Evolutionary conservation across 495 filamentous ascomycete species (phyloP), one percentile per base, ranked within the genome.

Genomic region (Aspergillus hancockii): DNA sequence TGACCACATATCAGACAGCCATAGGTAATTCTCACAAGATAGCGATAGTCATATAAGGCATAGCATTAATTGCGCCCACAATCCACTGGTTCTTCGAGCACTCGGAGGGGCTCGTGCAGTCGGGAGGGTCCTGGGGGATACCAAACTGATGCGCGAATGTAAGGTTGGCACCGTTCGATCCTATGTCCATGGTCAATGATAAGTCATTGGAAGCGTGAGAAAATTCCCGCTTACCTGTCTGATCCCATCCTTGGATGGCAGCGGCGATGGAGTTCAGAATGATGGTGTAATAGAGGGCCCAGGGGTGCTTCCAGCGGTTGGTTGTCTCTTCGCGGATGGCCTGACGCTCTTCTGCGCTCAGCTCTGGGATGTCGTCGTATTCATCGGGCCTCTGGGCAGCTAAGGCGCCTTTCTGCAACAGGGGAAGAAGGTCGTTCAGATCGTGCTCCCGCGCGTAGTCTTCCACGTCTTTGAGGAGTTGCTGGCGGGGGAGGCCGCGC

Each of bases 161-260:
- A 61, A 92, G 75, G 59, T 86, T 91, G 28, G 89, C 89, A 49
- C 89, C 89, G 64, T 91, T 92, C 3, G 82, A 83, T n/a, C 88
- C 71, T 73, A 70, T 6, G 63, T 18, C 73, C 38, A 56, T 28
- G 8, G 30, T 43, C 19, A 51, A 14, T 41, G 21, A 32, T 8
- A 21, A 22, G 4, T 14, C 18, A 19, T 21, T 0, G 40, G 3
- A 41, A 14, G 3, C 2, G 32, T 10, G 3, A 2, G 8, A 41
- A 16, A n/a, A 14, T 41, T 2, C 5, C 5, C 10, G 23, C 21
- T 19, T 47, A 68, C 69, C 85, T 46, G 84, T 87, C 68, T 88
- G 86, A 64, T 88, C 85, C 85, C 86, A 89, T 30, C 87, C 87
- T 57, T 71, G 71, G 22, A 73, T 84, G 14, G 88, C 88, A 16